Percentiles rank a stretch among this genome's conserved stretches.
These are phyloP conservation scores for Fragosphaeria purpurea DNA, from an alignment of 2,329 filamentous ascomycete genomes.

Conservation along the genomic window DNA sequence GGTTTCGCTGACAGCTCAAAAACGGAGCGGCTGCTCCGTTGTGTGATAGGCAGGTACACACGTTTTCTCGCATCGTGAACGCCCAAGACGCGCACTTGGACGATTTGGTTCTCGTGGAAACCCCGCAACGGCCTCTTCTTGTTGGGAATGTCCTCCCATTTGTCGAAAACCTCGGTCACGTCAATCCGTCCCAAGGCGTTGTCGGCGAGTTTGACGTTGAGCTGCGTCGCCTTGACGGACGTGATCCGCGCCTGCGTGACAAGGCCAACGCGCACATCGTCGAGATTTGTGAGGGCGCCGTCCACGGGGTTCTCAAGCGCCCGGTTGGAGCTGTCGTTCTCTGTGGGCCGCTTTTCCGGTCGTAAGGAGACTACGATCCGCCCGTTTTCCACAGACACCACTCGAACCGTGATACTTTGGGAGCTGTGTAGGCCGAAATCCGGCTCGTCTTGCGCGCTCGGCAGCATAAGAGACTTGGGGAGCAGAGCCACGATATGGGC, in stretches of 20 bases:
- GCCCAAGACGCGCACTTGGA: slow-evolving; percentile 71
- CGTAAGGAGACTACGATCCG: slow-evolving; percentile 52
- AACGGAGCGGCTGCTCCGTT: slow-evolving; percentile 70
- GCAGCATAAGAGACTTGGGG: slow-evolving; percentile 65
- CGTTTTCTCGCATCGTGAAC: slow-evolving; percentile 86
- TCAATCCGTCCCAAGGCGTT: slow-evolving; percentile 89
- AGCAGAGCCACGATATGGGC: slow-evolving; percentile 68
- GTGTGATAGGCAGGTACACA: slow-evolving; percentile 82
- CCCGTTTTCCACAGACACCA: slow-evolving; percentile 62
- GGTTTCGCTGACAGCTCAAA: slow-evolving; percentile 81
- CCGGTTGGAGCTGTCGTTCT: not conserved
- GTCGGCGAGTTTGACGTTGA: slow-evolving; percentile 82
- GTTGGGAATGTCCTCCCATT: slow-evolving; percentile 77
- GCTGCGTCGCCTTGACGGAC: slow-evolving; percentile 82
- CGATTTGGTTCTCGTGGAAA: slow-evolving; percentile 60
- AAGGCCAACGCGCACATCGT: slow-evolving; percentile 65
- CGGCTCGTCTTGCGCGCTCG: slow-evolving; percentile 53
- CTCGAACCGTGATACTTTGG: slow-evolving; percentile 63
- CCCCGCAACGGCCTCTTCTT: slow-evolving; percentile 68
- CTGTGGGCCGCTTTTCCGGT: slow-evolving; percentile 31
- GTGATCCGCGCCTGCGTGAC: slow-evolving; percentile 66
- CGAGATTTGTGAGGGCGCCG: slow-evolving; percentile 49
- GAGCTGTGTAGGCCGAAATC: slow-evolving; percentile 71
- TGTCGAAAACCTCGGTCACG: slow-evolving; percentile 80
- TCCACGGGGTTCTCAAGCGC: slow-evolving; percentile 44